Conservation (phyloP, 2,329 filamentous ascomycete species). For the Ilyonectria mors-panacis region DNA sequence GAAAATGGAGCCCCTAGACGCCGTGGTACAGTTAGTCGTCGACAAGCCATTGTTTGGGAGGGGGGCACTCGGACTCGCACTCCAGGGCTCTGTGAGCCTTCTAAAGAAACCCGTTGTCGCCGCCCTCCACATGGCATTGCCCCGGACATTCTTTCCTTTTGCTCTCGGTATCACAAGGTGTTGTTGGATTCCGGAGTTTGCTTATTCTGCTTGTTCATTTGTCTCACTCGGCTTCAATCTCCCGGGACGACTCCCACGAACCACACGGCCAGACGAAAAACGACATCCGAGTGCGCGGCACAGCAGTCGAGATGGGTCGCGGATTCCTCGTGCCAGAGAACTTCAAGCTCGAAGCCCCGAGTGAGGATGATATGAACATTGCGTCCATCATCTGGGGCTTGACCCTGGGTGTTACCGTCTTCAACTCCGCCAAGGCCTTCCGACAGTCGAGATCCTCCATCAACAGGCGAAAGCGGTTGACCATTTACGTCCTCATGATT, state of each 20-base stretch:
- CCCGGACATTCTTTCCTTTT: conserved; percentile 28
- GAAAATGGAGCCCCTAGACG: conserved; percentile 23
- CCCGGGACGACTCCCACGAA: not conserved
- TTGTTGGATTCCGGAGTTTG: conserved; percentile 17
- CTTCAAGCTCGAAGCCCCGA: conserved; percentile 37
- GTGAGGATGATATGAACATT: conserved; percentile 46
- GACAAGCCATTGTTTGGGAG: conserved; percentile 11
- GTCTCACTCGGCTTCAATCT: not conserved
- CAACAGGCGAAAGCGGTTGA: conserved; percentile 41
- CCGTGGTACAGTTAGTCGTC: not conserved
- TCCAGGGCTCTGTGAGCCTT: conserved; percentile 1
- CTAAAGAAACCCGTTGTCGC: conserved; percentile 17
- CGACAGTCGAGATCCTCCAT: conserved; percentile 38
- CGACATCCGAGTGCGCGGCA: not conserved
- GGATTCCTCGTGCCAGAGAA: conserved; percentile 44
- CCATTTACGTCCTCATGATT: conserved; percentile 39
- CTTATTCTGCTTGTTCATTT: conserved; percentile 10
- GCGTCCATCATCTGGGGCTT: conserved; percentile 48
- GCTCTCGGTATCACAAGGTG: conserved; percentile 15
- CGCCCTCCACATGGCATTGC: conserved; percentile 15
- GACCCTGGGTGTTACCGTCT: conserved; percentile 44
- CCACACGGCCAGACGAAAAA: not conserved
- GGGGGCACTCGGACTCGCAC: not conserved
- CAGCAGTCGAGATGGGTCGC: conserved; percentile 35
- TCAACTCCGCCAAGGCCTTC: conserved; percentile 44